Conservation (phyloP, 164 flowering plant genomes). For the Stephania cephalantha region DNA sequence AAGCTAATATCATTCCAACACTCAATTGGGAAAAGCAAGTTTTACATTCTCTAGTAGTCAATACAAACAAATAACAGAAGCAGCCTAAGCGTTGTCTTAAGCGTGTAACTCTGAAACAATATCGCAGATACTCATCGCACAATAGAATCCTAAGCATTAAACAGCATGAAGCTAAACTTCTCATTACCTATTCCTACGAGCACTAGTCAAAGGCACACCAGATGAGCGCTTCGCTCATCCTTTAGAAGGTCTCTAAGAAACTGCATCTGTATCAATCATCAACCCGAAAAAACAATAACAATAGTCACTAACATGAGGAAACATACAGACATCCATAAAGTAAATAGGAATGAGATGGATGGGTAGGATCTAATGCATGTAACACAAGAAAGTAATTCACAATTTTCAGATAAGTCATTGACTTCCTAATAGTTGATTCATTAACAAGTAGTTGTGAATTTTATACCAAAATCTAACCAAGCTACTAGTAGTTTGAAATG, state of each 20-base stretch:
- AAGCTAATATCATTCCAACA: neutral
- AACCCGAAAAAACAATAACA: too few relatives aligned
- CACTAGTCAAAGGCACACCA: too few relatives aligned
- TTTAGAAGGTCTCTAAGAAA: too few relatives aligned
- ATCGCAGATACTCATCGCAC: too few relatives aligned
- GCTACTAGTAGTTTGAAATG: neutral
- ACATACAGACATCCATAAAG: neutral
- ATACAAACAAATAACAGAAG: neutral
- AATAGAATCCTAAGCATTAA: too few relatives aligned
- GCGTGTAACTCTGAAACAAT: too few relatives aligned
- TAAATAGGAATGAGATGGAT: neutral
- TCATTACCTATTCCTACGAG: too few relatives aligned
- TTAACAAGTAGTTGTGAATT: neutral
- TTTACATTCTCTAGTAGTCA: neutral
- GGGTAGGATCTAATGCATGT: neutral
- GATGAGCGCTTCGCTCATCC: too few relatives aligned
- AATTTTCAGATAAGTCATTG: neutral
- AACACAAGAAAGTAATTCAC: neutral
- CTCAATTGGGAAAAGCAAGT: neutral
- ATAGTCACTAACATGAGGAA: neutral
- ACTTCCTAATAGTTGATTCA: neutral
- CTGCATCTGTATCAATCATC: too few relatives aligned
- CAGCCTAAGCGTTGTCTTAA: too few relatives aligned
- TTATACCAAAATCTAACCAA: too few relatives aligned
- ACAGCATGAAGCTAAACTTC: too few relatives aligned